A percentile compares a stretch with the other conserved stretches of the same genome.
Conservation (phyloP, 768 basidiomycete genomes). For the Suillus ampliporus region DNA sequence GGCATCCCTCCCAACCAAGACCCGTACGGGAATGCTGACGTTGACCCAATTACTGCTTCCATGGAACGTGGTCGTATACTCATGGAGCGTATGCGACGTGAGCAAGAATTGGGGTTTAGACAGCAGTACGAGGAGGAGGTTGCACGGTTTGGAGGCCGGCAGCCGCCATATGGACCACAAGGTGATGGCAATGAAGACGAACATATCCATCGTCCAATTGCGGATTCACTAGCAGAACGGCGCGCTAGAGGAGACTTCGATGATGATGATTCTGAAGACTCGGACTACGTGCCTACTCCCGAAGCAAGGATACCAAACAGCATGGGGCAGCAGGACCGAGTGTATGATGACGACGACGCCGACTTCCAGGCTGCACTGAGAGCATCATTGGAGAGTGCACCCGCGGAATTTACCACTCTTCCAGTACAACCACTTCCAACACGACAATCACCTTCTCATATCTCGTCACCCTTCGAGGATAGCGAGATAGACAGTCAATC, state of each 20-base stretch:
- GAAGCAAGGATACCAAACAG: slow-evolving; percentile 10
- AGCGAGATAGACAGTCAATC: slow-evolving; percentile 43
- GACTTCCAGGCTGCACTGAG: slow-evolving; percentile 87
- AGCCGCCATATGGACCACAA: slow-evolving; percentile 10
- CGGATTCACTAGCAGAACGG: slow-evolving; percentile 28
- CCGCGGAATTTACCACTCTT: slow-evolving; percentile 54
- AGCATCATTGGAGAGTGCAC: slow-evolving; percentile 76
- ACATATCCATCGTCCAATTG: slow-evolving; percentile 52
- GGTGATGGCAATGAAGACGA: slow-evolving; percentile 58
- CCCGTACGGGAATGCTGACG: slow-evolving; percentile 32
- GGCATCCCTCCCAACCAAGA: slow-evolving; percentile 38
- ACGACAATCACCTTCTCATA: slow-evolving; percentile 21
- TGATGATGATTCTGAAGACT: slow-evolving; percentile 36
- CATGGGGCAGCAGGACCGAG: slow-evolving; percentile 40
- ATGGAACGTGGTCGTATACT: slow-evolving; percentile 65
- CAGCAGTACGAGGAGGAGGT: slow-evolving; percentile 58
- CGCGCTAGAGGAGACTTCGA: slow-evolving; percentile 22
- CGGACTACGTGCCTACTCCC: slow-evolving; percentile 19
- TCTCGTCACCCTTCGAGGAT: slow-evolving; percentile 16
- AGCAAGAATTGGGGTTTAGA: slow-evolving; percentile 71
- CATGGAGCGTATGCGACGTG: slow-evolving; percentile 64
- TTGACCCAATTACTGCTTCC: slow-evolving; percentile 69
- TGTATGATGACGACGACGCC: slow-evolving; percentile 87
- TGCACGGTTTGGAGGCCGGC: slow-evolving; percentile 25
- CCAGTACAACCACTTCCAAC: slow-evolving; percentile 18